Percentiles rank a stretch among this genome's conserved stretches.
Evolutionary conservation across 2,329 filamentous ascomycete genomes (phyloP).

Genomic region (Nannizzia gypsea): DNA sequence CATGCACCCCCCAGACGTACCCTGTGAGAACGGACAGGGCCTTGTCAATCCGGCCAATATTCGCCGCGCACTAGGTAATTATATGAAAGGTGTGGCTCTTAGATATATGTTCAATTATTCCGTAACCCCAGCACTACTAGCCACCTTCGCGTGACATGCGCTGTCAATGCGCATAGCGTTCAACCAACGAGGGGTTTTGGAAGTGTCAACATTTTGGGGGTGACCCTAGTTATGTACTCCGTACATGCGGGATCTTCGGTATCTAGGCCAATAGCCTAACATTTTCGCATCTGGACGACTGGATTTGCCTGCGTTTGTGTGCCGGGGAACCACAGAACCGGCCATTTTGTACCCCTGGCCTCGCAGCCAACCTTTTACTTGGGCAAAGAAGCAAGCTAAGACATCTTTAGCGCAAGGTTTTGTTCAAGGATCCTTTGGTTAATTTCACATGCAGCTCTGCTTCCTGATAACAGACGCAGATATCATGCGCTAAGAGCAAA

Average conservation of each 20-base stretch:
- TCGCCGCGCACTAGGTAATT: neutral
- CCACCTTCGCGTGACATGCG: neutral
- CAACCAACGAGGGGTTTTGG: neutral
- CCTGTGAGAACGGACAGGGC: neutral
- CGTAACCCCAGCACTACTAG: neutral
- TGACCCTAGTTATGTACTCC: neutral
- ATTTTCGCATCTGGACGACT: neutral
- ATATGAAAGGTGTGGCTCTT: neutral
- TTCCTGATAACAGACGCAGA: neutral
- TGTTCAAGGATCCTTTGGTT: neutral
- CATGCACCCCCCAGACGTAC: neutral
- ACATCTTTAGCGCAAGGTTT: neutral
- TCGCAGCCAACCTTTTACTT: neutral
- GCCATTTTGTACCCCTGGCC: neutral
- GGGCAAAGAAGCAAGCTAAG: neutral
- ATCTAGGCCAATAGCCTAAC: neutral
- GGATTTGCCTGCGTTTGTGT: neutral
- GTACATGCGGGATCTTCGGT: no score
- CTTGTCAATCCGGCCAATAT: neutral
- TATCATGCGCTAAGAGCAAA: neutral
- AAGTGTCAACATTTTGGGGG: neutral
- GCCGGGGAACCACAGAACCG: neutral
- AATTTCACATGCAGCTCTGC: neutral
- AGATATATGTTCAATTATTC: neutral
- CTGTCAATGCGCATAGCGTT: neutral